These are phyloP conservation scores for Brettanomyces nanus DNA, from an alignment of 805 yeast genomes.

Conservation along the genomic window DNA sequence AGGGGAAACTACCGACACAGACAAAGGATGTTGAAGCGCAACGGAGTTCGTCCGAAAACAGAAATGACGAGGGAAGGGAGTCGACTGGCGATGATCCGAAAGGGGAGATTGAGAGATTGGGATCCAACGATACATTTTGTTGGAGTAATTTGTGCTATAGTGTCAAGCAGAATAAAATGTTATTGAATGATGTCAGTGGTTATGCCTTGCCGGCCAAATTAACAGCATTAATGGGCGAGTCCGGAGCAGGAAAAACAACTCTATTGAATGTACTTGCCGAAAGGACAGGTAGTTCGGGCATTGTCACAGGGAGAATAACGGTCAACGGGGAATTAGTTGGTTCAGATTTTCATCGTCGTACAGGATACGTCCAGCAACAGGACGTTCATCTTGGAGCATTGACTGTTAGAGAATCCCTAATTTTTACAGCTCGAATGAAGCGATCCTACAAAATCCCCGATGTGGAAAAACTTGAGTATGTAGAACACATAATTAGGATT, in stretches of 20 bases:
- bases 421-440: conserved; percentile 42
- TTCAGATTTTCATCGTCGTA: conserved; percentile 41
- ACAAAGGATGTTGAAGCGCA: conserved; percentile 15
- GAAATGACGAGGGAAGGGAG: conserved; percentile 13
- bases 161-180: conserved; percentile 32
- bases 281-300: conserved; percentile 43
- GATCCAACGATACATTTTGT: conserved; percentile 41
- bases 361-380: conserved; percentile 52
- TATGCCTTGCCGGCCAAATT: conserved; percentile 44
- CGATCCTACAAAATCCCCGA: conserved; percentile 33
- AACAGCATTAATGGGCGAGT: conserved; percentile 58
- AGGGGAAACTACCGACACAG: conserved; percentile 18
- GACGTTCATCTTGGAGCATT: conserved; percentile 42
- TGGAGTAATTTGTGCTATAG: conserved; percentile 59
- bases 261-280: conserved; percentile 44
- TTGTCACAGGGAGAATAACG: conserved; percentile 47
- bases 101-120: too few species aligned
- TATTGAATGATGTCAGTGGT: conserved; percentile 38
- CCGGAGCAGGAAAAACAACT: conserved; percentile 61
- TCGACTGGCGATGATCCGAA: conserved; percentile 6
- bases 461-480: conserved; percentile 35
- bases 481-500: conserved; percentile 32
- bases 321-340: conserved; percentile 44
- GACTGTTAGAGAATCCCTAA: conserved; percentile 44
- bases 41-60: conserved; percentile 16